Conservation (phyloP, 768 basidiomycete genomes). For the Tephrocybe sp. region DNA sequence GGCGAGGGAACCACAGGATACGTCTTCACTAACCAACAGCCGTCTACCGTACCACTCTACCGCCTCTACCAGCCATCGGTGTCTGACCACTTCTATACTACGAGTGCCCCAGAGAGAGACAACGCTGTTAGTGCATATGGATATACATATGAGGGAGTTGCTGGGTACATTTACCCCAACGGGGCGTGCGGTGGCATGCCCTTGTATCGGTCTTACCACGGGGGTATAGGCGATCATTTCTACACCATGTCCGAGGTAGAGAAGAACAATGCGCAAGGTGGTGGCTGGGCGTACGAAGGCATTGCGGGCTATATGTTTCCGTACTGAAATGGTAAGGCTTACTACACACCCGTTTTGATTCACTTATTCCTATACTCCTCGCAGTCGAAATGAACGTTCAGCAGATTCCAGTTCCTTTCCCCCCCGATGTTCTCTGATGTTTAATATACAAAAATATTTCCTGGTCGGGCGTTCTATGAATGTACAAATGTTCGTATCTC, state of each 20-base stretch:
- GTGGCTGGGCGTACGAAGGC: slow-evolving; percentile 16
- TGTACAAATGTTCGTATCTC: too few species aligned
- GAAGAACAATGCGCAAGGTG: slow-evolving; percentile 9
- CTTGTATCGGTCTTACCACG: slow-evolving; percentile 22
- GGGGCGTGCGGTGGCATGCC: slow-evolving; percentile 12
- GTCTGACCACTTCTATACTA: slow-evolving; percentile 26
- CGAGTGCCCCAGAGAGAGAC: slow-evolving; percentile 12
- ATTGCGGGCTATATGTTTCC: slow-evolving; percentile 20
- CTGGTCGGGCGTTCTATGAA: too few species aligned
- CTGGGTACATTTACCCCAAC: slow-evolving; percentile 16
- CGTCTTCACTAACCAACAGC: slow-evolving; percentile 10
- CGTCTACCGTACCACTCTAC: slow-evolving; percentile 19
- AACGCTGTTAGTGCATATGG: slow-evolving; percentile 11
- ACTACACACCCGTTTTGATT: too few species aligned
- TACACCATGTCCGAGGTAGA: slow-evolving; percentile 22
- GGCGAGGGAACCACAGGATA: slow-evolving; percentile 18
- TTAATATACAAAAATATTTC: too few species aligned
- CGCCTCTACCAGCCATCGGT: slow-evolving; percentile 11
- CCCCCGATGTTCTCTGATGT: too few species aligned
- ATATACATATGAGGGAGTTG: slow-evolving; percentile 15
- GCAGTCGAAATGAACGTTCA: too few species aligned
- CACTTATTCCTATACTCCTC: too few species aligned
- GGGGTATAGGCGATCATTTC: slow-evolving; percentile 20
- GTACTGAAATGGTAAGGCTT: not conserved
- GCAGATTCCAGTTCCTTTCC: too few species aligned